phyloP scores from a whole-genome alignment of 441 rosid species.

The Populus hybrid region DNA sequence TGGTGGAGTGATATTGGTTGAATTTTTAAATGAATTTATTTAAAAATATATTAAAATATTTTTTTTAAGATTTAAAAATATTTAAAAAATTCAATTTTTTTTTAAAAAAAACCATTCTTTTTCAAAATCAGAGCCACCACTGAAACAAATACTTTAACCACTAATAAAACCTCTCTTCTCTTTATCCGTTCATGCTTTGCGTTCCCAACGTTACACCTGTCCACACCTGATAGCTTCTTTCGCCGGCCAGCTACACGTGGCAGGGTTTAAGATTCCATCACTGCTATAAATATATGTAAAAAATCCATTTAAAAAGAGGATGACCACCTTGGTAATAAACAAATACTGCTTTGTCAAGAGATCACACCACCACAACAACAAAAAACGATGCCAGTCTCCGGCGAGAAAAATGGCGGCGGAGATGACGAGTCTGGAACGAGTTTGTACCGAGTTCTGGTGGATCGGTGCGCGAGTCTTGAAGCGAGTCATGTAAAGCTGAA shows the following conservation, averaged over 20 bases:
- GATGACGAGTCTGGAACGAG: constrained; percentile 25
- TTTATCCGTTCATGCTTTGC: not conserved
- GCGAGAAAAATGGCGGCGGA: constrained; percentile 37
- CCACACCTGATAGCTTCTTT: constrained; percentile 24
- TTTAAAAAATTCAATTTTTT: too few relatives aligned
- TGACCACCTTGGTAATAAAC: constrained; percentile 20
- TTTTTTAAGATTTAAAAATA: not conserved
- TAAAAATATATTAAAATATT: too few relatives aligned
- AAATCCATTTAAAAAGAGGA: not conserved
- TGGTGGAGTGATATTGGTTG: too few relatives aligned
- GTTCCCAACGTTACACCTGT: constrained; percentile 23
- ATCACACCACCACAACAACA: not conserved
- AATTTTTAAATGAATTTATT: not conserved
- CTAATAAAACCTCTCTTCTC: constrained; percentile 12
- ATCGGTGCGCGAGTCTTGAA: constrained; percentile 62
- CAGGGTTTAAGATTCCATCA: not conserved
- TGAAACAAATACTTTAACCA: constrained; percentile 6
- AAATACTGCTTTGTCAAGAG: not conserved
- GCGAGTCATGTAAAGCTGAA: constrained; percentile 49
- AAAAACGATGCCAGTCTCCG: constrained; percentile 13
- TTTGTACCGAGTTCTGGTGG: constrained; percentile 42
- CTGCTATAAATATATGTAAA: not conserved
- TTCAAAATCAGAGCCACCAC: not conserved
- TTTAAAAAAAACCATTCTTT: not conserved
- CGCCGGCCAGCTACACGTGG: constrained; percentile 30